These are phyloP conservation scores for Vanrija pseudolonga DNA, from an alignment of 1,284 basidiomycete species.

Conservation along the genomic window DNA sequence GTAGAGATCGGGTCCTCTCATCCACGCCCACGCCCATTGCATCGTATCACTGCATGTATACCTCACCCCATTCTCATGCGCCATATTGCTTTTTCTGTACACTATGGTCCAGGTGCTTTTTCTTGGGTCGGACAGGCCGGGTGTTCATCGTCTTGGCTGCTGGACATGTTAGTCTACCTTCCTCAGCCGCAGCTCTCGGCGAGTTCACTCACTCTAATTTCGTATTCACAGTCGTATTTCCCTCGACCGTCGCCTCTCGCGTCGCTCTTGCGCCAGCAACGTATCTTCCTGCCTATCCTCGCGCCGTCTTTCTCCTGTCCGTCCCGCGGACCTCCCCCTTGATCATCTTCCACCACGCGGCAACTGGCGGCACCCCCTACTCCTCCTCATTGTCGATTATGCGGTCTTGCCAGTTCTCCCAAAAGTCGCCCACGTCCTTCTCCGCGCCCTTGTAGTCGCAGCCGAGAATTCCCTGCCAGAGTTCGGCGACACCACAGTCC, in stretches of 20 bases:
- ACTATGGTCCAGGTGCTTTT: not conserved
- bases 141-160: no score
- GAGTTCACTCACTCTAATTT: not conserved
- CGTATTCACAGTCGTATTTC: no score
- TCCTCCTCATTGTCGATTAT: not conserved
- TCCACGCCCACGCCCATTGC: not conserved
- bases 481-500: slow-evolving; percentile 21
- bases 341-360: not conserved
- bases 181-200: no score
- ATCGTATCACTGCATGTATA: slow-evolving; percentile 17
- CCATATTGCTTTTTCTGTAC: no score
- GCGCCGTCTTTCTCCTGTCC: no score
- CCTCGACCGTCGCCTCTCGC: no score
- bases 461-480: slow-evolving; percentile 38
- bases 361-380: not conserved
- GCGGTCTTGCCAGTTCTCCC: slow-evolving; percentile 24
- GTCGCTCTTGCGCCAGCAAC: not conserved
- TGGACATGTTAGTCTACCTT: no score
- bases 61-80: not conserved
- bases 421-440: slow-evolving; percentile 17
- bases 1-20: slow-evolving; percentile 52
- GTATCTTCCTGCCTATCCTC: no score
- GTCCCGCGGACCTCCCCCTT: not conserved
- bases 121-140: no score
- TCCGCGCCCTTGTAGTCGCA: slow-evolving; percentile 23